Evolutionary conservation across 176 grass and related monocot genomes (phyloP), one percentile per base, ranked within the genome.

Genomic region (Phyllostachys edulis): DNA sequence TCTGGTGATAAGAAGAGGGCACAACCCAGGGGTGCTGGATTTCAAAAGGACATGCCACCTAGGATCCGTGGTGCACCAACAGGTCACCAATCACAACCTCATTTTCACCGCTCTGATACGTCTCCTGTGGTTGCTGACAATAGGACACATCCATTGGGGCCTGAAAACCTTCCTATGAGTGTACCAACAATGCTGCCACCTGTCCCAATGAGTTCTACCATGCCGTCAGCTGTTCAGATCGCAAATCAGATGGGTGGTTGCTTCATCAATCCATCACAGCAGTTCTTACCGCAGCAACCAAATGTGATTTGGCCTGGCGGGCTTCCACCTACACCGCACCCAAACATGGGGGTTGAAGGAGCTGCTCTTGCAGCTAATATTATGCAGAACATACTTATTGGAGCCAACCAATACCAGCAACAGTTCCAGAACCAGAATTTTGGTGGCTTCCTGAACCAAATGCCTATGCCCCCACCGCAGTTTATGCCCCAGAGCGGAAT

Each of bases 341-440:
- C 73, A 0, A 90, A 79, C 65, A 74, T 90, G 82, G 82, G 87
- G 34, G 20, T 86, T 32, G 90, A 94, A 34, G 89, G 86, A 85
- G 92, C 82, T 49, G 92, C 85, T 66, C 39, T 88, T 18, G 75
- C 82, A 50, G 75, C 79, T 21, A 86, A 84, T 72, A 74, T 94
- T 54, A 77, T 88, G 82, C 85, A 89, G 46, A 80, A 47, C 65
- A 80, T 90, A 62, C 65, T 90, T 1, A 63, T 79, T 3, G 85
- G 85, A 63, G 78, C 79, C 57, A 89, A 26, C 45, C 75, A 84
- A 29, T 86, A 77, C 44, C 85, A 50, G 59, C 87, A 88, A 24
- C 88, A 90, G 64, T 67, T 83, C 23, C 90, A 88, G 71, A 88
- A 77, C 73, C 93, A 84, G 26, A 83, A 67, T 26, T 92, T 86